Evolutionary conservation across 2,329 filamentous ascomycete genomes (phyloP), one percentile per base, ranked within the genome.

Genomic region (Exophiala sp.): DNA sequence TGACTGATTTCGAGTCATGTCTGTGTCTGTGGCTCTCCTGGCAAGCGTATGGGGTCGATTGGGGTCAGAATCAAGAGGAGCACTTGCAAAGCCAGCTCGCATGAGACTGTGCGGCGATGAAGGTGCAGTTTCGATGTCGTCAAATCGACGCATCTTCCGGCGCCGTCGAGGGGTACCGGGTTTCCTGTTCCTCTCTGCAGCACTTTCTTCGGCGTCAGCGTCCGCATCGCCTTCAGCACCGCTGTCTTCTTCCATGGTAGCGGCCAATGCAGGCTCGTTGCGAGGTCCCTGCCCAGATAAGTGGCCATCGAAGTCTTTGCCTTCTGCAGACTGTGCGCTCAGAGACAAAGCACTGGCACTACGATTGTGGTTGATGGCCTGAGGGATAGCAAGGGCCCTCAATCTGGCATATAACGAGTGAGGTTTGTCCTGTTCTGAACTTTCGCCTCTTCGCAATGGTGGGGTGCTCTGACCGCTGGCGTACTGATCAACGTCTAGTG

Each of bases 131-230:
- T 83, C 77, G 56, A 69, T 78, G 57, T 67, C 84, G 71, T 65
- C 78, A 64, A 70, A 78, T 70, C 73, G 79, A 76, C 67, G 81
- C 61, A 84, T 76, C 66, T 82, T 83, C 60, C 83, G 81, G 69
- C 84, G 85, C 69, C 80, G 85, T 70, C 81, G 88, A 32, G 76
- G 76, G 58, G 79, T 81, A 1, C 70, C 63, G 24, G 71, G 65
- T 48, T 76, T 74, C 11, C 72, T 67, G n/a, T 71, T 65, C 14
- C 78, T 79, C 66, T 96, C 91, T 48, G 91, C 89, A 0, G 85
- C 88, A 41, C 90, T 95, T 67, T 94, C 89, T 67, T 95, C 91
- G 1, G 86, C 89, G 68, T 94, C 89, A 1, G 87, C 85, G 65
- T 88, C 86, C 11, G 78, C 83, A 44, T 60, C 57, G 21, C 54